These are phyloP conservation scores for Diaporthe citri DNA, from an alignment of 2,329 filamentous ascomycete genomes.

Conservation along the genomic window DNA sequence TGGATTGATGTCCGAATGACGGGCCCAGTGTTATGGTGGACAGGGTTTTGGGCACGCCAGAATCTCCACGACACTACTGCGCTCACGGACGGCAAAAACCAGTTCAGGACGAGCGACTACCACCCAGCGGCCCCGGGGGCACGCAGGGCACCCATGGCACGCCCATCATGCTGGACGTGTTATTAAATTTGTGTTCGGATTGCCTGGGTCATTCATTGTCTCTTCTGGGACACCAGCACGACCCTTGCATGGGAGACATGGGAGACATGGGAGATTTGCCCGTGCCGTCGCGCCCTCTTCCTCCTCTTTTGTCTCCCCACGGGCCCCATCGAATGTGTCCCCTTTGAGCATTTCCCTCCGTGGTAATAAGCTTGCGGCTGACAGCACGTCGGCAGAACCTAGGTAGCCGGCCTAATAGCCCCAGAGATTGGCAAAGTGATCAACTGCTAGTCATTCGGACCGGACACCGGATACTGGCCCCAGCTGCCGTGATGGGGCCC, in stretches of 20 bases:
- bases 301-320: slow-evolving; percentile 19
- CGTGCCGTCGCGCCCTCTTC: slow-evolving; percentile 27
- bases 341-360: slow-evolving; percentile 29
- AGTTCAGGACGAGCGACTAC: slow-evolving; percentile 32
- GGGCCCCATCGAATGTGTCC: slow-evolving; percentile 26
- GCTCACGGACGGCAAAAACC: slow-evolving; percentile 27
- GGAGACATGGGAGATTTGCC: slow-evolving; percentile 33
- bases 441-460: slow-evolving; percentile 31
- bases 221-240: slow-evolving; percentile 32
- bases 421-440: slow-evolving; percentile 22
- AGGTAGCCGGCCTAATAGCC: neutral
- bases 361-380: slow-evolving; percentile 26
- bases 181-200: slow-evolving; percentile 32
- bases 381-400: slow-evolving; percentile 13
- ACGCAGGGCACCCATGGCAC: slow-evolving; percentile 23
- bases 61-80: slow-evolving; percentile 27
- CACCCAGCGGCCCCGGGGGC: slow-evolving; percentile 29
- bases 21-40: slow-evolving; percentile 37
- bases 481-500: slow-evolving; percentile 33
- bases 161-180: slow-evolving; percentile 23
- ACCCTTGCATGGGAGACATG: slow-evolving; percentile 34
- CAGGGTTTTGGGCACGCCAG: slow-evolving; percentile 35
- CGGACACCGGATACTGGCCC: slow-evolving; percentile 30
- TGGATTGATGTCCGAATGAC: slow-evolving; percentile 38
- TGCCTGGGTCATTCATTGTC: slow-evolving; percentile 19